Base-by-base conservation (phyloP, 257 asterid genomes). In the Solanum bukasovii region DNA sequence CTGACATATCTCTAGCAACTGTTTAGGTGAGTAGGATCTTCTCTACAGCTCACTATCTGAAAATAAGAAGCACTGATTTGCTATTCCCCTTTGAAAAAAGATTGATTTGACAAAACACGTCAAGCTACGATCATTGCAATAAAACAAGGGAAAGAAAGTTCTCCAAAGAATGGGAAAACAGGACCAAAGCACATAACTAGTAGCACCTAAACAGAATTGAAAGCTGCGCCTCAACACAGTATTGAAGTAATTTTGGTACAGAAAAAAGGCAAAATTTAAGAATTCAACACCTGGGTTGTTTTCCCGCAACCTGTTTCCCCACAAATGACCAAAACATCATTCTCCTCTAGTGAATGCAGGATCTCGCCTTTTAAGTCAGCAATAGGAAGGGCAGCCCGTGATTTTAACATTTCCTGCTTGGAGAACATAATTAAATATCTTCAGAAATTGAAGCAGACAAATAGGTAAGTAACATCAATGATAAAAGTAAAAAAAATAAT, bases 221-320 rank as follows among this genome's bases (percentile, higher is more conserved):
- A 49, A 82, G 44, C 85, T 49, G 85, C 44, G 21, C 29, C 7
- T 5, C 10, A 20, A 18, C 44, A 31, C 70, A 49, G 42, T 29
- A 49, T 82, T 49, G 68, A 46, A 82, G 85, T 82, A 29, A 82
- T 49, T 56, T 82, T 49, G 85, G 85, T 29, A 49, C 67, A 81
- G 13, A 49, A 14, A 46, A 46, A 82, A 29, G 87, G 81, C 18
- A 89, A 73, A 89, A 21, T 65, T 46, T 73, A 86, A 7, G 77
- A 82, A 87, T 83, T 61, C 86, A 88, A 87, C 84, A 97, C 99
- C 99, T 97, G 99, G 88, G 99, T 97, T 88, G 98, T 97, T 93
- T 97, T 97, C 82, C 99, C 99, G 87, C 98, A 97, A 84, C 99
- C 99, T 46, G 99, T 97, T 94, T 97, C 99, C 71, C 99, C 99